A percentile compares a stretch with the other conserved stretches of the same genome.
Evolutionary conservation across 768 basidiomycete species (phyloP).

Genomic region (Lentinula sp.): DNA sequence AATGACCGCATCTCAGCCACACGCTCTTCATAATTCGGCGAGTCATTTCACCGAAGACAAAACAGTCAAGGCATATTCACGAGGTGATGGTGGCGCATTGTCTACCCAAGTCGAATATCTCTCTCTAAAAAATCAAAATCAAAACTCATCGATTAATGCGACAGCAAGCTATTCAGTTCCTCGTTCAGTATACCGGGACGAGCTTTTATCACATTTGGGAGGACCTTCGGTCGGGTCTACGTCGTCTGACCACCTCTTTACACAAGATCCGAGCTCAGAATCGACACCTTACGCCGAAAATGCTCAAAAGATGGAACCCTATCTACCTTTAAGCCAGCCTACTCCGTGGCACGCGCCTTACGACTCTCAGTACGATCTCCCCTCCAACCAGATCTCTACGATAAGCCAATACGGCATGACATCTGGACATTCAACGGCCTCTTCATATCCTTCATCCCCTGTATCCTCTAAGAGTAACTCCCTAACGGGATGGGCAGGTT

Average conservation of each 20-base stretch:
- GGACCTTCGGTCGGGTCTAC: not conserved
- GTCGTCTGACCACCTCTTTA: not conserved
- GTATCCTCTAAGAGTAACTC: conserved; percentile 26
- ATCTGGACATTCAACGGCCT: not conserved
- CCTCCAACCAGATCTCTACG: not conserved
- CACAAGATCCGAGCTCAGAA: not conserved
- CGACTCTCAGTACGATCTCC: not conserved
- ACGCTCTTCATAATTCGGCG: not conserved
- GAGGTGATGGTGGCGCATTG: not conserved
- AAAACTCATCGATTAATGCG: not conserved
- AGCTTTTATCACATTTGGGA: not conserved
- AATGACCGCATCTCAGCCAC: not conserved
- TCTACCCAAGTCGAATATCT: not conserved
- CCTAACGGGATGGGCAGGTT: conserved; percentile 44
- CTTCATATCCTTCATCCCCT: not conserved
- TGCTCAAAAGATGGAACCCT: not conserved
- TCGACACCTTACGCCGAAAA: not conserved
- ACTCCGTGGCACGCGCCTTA: not conserved
- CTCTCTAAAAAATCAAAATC: not conserved
- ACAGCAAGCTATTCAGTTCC: not conserved
- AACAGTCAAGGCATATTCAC: not conserved
- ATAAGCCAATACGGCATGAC: not conserved
- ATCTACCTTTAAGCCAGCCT: not conserved
- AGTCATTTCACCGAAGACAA: not conserved
- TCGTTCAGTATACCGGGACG: not conserved